Evolutionary conservation across 495 filamentous ascomycete species (phyloP).

Genomic region (Achaetomiella virescens): DNA sequence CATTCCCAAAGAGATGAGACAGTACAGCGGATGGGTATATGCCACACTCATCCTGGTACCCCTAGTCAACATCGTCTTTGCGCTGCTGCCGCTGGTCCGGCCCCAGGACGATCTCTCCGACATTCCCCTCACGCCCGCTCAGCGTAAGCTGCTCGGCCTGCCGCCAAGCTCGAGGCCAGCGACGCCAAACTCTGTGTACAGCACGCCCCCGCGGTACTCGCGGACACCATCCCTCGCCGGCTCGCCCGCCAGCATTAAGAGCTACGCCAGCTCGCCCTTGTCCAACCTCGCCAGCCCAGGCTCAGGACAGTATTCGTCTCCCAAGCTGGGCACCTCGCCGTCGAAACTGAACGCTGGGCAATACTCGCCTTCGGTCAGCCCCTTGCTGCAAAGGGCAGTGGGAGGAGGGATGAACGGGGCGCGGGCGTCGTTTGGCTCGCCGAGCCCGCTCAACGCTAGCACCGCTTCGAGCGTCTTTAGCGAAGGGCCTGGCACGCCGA

Average conservation of each 20-base stretch:
- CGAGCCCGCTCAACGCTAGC: slow-evolving; percentile 42
- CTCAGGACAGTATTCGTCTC: slow-evolving; percentile 20
- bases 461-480: slow-evolving; percentile 46
- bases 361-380: slow-evolving; percentile 44
- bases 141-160: slow-evolving; percentile 78
- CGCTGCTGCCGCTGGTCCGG: slow-evolving; percentile 61
- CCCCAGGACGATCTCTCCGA: slow-evolving; percentile 72
- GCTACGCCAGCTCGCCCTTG: slow-evolving; percentile 50
- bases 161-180: slow-evolving; percentile 54
- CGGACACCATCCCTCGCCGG: slow-evolving; percentile 57
- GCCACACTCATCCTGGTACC: slow-evolving; percentile 52
- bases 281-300: slow-evolving; percentile 36
- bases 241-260: slow-evolving; percentile 44
- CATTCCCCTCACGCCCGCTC: slow-evolving; percentile 84
- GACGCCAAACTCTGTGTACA: slow-evolving; percentile 60
- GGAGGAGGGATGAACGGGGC: slow-evolving; percentile 41
- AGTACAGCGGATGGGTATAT: slow-evolving; percentile 33
- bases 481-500: slow-evolving; percentile 45
- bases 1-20: slow-evolving; percentile 5
- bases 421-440: slow-evolving; percentile 58
- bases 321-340: slow-evolving; percentile 10
- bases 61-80: slow-evolving; percentile 50
- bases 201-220: slow-evolving; percentile 83
- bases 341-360: slow-evolving; percentile 22
- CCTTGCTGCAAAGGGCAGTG: slow-evolving; percentile 64